phyloP scores from a whole-genome alignment of 805 yeast species.

The Isabelozyma rhagii region DNA sequence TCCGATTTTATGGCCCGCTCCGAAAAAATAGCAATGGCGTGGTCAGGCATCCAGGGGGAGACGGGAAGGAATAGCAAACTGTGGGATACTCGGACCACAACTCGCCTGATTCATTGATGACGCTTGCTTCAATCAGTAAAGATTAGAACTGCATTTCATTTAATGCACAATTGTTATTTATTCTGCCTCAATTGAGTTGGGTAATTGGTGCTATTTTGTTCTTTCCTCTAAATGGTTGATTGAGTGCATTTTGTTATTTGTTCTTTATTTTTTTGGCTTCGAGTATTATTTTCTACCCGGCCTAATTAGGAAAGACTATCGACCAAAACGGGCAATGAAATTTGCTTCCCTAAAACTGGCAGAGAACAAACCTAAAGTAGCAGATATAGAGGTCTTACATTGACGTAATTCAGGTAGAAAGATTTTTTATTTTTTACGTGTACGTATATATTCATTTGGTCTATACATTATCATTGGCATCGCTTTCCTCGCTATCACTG shows the following conservation, averaged over 20 bases:
- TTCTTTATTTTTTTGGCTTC: background rate
- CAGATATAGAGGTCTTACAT: background rate
- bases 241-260: background rate
- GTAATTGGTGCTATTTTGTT: background rate
- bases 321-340: background rate
- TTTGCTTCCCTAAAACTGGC: background rate
- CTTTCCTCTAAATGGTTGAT: background rate
- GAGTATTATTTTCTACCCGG: background rate
- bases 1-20: background rate
- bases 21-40: background rate
- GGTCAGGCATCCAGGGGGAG: background rate
- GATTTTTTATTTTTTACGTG: background rate
- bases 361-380: background rate
- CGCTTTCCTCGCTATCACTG: conserved; percentile 16
- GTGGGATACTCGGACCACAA: background rate
- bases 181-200: background rate
- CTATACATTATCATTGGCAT: conserved; percentile 1
- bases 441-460: background rate
- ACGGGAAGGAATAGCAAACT: background rate
- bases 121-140: background rate
- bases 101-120: background rate
- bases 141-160: background rate
- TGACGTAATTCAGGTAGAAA: background rate
- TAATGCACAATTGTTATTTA: background rate
- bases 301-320: background rate